A percentile compares a stretch with the other conserved stretches of the same genome.
These are phyloP conservation scores for Eucalyptus sp. DNA, from an alignment of 345 rosid species.

Conservation along the genomic window DNA sequence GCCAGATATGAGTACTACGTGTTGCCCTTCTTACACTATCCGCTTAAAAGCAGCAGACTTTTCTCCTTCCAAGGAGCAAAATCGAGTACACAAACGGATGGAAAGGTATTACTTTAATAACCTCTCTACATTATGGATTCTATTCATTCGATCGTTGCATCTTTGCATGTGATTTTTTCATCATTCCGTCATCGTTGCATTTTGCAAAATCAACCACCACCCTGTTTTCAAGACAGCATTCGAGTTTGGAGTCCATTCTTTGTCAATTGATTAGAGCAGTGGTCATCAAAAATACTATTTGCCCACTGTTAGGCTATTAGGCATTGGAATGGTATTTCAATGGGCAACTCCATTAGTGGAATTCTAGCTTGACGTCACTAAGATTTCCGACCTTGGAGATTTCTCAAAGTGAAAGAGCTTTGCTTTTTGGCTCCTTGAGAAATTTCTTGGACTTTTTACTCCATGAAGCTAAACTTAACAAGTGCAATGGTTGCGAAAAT, in stretches of 20 bases:
- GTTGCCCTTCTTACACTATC: constrained; percentile 92
- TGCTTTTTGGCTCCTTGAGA: neutral
- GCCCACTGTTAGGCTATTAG: neutral
- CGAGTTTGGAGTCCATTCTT: neutral
- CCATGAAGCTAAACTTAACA: neutral
- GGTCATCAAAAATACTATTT: neutral
- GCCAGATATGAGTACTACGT: constrained; percentile 85
- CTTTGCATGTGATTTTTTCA: neutral
- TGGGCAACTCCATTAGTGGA: neutral
- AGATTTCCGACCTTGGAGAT: neutral
- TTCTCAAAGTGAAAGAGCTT: neutral
- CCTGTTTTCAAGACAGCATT: neutral
- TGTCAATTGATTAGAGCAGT: neutral
- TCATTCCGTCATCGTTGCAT: neutral
- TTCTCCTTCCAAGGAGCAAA: constrained; percentile 70
- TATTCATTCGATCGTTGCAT: neutral
- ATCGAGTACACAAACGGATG: constrained; percentile 46
- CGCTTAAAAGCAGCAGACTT: constrained; percentile 75
- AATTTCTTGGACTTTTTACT: neutral
- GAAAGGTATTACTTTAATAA: constrained; percentile 38
- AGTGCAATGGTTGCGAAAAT: neutral
- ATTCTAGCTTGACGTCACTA: neutral
- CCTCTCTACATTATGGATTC: neutral
- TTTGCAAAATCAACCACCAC: neutral
- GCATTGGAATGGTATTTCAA: neutral